phyloP scores from a whole-genome alignment of 23 red algal genomes.

The Cyanidium caldarium region DNA sequence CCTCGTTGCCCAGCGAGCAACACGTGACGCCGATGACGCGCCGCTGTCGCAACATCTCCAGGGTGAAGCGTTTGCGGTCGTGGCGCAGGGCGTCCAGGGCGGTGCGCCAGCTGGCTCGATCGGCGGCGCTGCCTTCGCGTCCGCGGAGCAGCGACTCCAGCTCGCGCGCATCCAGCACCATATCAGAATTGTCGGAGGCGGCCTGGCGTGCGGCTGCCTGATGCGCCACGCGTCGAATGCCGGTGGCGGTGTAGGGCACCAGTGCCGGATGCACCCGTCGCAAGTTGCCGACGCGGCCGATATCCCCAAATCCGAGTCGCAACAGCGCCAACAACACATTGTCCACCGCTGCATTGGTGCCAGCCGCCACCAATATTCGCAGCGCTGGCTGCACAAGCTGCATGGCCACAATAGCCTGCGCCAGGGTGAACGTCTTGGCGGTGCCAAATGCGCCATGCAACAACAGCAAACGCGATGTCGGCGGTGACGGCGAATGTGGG shows the following conservation, averaged over 20 bases:
- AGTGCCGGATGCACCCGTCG: not conserved
- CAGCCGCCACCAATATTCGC: not conserved
- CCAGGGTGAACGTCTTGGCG: not conserved
- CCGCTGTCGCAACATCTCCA: not conserved
- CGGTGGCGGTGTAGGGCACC: not conserved
- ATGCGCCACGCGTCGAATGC: not conserved
- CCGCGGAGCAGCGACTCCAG: too few relatives aligned
- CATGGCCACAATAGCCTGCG: not conserved
- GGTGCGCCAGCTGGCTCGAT: not conserved
- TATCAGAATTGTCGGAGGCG: not conserved
- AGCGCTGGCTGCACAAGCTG: not conserved
- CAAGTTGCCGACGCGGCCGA: not conserved
- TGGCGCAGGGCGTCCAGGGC: not conserved
- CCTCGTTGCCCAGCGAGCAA: not conserved
- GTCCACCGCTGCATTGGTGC: not conserved
- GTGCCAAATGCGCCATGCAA: slow-evolving; percentile 4
- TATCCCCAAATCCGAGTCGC: not conserved
- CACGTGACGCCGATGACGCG: not conserved
- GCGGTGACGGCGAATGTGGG: too few relatives aligned
- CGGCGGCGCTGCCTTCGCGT: not conserved
- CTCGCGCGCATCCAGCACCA: too few relatives aligned
- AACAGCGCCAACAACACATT: not conserved
- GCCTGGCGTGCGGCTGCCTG: not conserved
- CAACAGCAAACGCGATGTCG: not conserved
- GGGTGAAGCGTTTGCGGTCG: not conserved